A percentile compares a stretch with the other conserved stretches of the same genome.
phyloP scores from a whole-genome alignment of 148 eudicot genomes.

The Amaranthus cruentus region DNA sequence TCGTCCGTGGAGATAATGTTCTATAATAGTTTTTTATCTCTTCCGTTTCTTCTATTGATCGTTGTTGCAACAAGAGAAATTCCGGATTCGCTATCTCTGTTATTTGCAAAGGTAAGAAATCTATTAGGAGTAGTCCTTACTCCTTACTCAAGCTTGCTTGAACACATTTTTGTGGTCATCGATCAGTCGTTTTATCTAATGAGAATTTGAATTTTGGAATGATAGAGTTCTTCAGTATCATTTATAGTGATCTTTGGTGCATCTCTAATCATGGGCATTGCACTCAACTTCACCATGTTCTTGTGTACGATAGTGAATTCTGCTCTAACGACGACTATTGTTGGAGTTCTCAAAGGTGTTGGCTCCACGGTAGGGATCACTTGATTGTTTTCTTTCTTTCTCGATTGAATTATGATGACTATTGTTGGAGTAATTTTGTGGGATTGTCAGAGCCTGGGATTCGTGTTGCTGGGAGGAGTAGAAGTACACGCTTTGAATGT shows the following conservation, averaged over 20 bases:
- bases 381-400: background rate
- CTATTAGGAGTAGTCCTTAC: background rate
- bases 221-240: slow-evolving; percentile 65
- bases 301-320: slow-evolving; percentile 94
- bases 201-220: slow-evolving; percentile 18
- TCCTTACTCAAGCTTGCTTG: background rate
- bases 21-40: slow-evolving; percentile 81
- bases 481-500: slow-evolving; percentile 82
- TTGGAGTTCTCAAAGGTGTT: slow-evolving; percentile 97
- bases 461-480: slow-evolving; percentile 85
- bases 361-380: slow-evolving; percentile 72
- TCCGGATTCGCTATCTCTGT: slow-evolving; percentile 62
- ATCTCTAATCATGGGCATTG: slow-evolving; percentile 91
- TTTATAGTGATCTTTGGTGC: slow-evolving; percentile 59
- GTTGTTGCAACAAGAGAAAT: slow-evolving; percentile 73
- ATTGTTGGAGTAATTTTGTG: too few relatives aligned
- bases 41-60: slow-evolving; percentile 80
- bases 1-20: slow-evolving; percentile 95
- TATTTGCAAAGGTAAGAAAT: slow-evolving; percentile 66
- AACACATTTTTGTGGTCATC: background rate
- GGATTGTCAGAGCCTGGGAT: slow-evolving; percentile 68
- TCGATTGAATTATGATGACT: background rate
- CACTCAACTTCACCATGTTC: slow-evolving; percentile 97
- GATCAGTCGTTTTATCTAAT: slow-evolving; percentile 4
- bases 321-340: slow-evolving; percentile 91